phyloP scores from a whole-genome alignment of 2,329 filamentous ascomycete species.

The Exophiala spinifera region DNA sequence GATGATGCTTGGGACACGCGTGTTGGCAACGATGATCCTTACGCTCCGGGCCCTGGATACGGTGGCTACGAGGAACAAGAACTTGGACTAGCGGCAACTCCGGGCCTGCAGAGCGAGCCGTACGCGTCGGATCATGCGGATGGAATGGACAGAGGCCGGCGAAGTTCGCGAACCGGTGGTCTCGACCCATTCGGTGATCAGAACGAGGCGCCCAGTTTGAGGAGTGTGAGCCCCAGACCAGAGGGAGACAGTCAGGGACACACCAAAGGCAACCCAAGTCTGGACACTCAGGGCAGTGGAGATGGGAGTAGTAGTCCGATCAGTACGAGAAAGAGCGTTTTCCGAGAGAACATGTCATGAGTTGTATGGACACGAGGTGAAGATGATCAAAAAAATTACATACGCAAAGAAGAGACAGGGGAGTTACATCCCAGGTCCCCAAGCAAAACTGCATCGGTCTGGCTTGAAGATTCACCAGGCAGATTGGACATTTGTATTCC shows the following conservation, averaged over 20 bases:
- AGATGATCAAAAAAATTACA: background rate
- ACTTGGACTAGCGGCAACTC: constrained; percentile 52
- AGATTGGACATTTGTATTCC: background rate
- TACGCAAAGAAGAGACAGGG: background rate
- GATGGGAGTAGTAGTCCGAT: constrained; percentile 27
- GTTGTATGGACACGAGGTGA: background rate
- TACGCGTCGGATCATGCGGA: constrained; percentile 40
- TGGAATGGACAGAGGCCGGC: constrained; percentile 46
- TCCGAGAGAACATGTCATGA: constrained; percentile 26
- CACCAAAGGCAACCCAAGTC: constrained; percentile 40
- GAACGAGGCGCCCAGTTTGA: constrained; percentile 59
- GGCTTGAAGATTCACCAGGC: background rate
- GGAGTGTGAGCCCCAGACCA: constrained; percentile 75
- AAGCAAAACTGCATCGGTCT: too few relatives aligned
- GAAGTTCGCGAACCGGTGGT: constrained; percentile 23
- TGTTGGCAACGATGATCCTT: constrained; percentile 62
- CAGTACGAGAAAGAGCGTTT: constrained; percentile 30
- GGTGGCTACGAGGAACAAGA: constrained; percentile 70
- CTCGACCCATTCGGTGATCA: constrained; percentile 71
- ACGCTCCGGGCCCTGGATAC: constrained; percentile 56
- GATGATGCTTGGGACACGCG: constrained; percentile 84
- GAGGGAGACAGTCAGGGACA: constrained; percentile 47
- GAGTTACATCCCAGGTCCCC: background rate
- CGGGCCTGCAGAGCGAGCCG: constrained; percentile 35
- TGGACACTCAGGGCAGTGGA: constrained; percentile 32